These are phyloP conservation scores for Wickerhamomyces alni DNA, from an alignment of 805 yeast species.

Conservation along the genomic window DNA sequence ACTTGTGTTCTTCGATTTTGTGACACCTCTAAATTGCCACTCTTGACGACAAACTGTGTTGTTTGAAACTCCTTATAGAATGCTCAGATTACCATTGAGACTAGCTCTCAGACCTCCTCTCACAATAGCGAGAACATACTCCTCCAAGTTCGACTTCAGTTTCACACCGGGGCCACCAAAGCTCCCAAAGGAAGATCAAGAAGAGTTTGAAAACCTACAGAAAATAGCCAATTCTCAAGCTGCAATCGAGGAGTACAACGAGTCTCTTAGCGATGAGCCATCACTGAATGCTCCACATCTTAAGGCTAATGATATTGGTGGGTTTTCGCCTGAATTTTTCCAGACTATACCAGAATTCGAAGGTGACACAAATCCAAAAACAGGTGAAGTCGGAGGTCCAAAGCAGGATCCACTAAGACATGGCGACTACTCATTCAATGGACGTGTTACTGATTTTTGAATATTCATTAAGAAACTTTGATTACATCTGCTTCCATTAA, in stretches of 20 bases:
- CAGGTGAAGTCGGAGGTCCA: conserved; percentile 97
- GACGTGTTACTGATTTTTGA: conserved; percentile 91
- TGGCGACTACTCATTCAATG: conserved; percentile 92
- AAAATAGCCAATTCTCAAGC: conserved; percentile 73
- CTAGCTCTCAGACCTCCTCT: not conserved
- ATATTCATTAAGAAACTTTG: not conserved
- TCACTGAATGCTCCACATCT: conserved; percentile 28
- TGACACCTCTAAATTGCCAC: too few relatives aligned
- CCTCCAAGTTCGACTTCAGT: conserved; percentile 17
- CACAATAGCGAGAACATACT: conserved; percentile 10
- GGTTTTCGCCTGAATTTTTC: conserved; percentile 61
- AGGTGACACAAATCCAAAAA: conserved; percentile 86
- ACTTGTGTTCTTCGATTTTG: not conserved
- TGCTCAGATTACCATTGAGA: not conserved
- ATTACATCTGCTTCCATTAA: too few relatives aligned
- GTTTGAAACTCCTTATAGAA: not conserved
- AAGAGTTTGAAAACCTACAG: conserved; percentile 86
- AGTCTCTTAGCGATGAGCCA: conserved; percentile 31
- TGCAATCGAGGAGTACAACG: conserved; percentile 70
- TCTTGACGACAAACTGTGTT: too few relatives aligned
- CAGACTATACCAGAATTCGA: conserved; percentile 91
- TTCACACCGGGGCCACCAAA: conserved; percentile 51
- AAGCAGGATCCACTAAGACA: conserved; percentile 92
- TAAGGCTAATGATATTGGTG: conserved; percentile 50
- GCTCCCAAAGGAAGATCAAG: conserved; percentile 75